Conservation (phyloP, 257 asterid genomes). For the Penstemon barbatus region DNA sequence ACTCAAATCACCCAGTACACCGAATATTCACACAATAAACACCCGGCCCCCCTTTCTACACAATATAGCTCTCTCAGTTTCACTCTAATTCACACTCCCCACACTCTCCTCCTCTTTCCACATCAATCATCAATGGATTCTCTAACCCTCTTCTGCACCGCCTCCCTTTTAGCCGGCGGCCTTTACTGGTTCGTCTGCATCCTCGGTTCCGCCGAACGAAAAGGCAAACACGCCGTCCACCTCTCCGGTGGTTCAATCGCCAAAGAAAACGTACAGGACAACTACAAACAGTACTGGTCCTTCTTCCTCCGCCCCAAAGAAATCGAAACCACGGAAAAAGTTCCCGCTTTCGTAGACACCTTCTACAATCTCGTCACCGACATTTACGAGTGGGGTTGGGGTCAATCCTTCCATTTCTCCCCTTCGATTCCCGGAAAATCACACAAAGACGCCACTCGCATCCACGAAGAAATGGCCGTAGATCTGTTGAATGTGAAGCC, state of each 20-base stretch:
- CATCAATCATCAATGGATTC: constrained; percentile 43
- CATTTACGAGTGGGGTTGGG: constrained; percentile 93
- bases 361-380: constrained; percentile 85
- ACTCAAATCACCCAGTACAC: constrained; percentile 11
- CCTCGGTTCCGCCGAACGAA: constrained; percentile 73
- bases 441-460: constrained; percentile 67
- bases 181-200: constrained; percentile 68
- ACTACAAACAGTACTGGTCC: constrained; percentile 72
- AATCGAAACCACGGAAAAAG: constrained; percentile 59
- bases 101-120: background rate
- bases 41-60: constrained; percentile 24
- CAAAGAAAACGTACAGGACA: constrained; percentile 57
- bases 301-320: constrained; percentile 74
- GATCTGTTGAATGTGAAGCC: constrained; percentile 58
- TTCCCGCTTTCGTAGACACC: constrained; percentile 78
- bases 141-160: constrained; percentile 58
- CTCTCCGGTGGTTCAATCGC: constrained; percentile 81
- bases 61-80: constrained; percentile 29
- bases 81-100: constrained; percentile 11
- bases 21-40: constrained; percentile 19
- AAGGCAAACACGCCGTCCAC: constrained; percentile 66
- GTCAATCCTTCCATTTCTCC: constrained; percentile 78
- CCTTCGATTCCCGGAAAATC: constrained; percentile 69
- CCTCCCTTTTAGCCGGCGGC: constrained; percentile 57
- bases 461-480: constrained; percentile 81